phyloP scores from a whole-genome alignment of 2,329 filamentous ascomycete genomes.

The Fusarium sublunatum region DNA sequence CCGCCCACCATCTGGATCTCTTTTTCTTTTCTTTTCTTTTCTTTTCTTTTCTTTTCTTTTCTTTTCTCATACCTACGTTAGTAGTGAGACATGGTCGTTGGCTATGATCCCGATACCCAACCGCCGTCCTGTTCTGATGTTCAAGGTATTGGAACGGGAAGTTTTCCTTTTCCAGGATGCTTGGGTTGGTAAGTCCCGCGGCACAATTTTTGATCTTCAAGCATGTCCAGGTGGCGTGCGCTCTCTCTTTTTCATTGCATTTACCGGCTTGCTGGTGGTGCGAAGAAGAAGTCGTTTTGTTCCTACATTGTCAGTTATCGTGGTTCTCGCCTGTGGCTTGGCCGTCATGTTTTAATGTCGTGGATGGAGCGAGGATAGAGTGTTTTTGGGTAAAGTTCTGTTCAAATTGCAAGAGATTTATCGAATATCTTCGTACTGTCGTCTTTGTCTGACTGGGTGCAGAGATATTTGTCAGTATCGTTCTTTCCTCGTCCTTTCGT shows the following conservation, averaged over 20 bases:
- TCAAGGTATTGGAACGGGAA: constrained; percentile 5
- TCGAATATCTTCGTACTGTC: no score
- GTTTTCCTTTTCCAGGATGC: background rate
- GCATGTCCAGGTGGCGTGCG: background rate
- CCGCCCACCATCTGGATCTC: background rate
- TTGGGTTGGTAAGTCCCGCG: background rate
- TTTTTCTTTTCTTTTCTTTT: background rate
- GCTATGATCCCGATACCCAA: background rate
- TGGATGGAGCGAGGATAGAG: background rate
- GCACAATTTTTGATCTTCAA: constrained; percentile 5
- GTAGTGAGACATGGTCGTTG: no score
- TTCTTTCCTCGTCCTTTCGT: no score
- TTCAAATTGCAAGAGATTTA: no score
- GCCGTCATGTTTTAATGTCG: no score
- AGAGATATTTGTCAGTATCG: no score
- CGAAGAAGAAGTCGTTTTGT: constrained; percentile 6
- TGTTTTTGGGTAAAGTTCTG: no score
- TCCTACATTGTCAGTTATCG: background rate
- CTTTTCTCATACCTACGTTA: no score
- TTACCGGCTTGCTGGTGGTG: constrained; percentile 7
- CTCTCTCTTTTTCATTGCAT: constrained; percentile 11
- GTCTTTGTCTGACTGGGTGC: no score
- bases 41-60: no score
- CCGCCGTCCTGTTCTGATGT: background rate
- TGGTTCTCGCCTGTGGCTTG: no score